Evolutionary conservation across 352 stramenopile genomes (phyloP).

Genomic region (Globisporangium nodosum): DNA sequence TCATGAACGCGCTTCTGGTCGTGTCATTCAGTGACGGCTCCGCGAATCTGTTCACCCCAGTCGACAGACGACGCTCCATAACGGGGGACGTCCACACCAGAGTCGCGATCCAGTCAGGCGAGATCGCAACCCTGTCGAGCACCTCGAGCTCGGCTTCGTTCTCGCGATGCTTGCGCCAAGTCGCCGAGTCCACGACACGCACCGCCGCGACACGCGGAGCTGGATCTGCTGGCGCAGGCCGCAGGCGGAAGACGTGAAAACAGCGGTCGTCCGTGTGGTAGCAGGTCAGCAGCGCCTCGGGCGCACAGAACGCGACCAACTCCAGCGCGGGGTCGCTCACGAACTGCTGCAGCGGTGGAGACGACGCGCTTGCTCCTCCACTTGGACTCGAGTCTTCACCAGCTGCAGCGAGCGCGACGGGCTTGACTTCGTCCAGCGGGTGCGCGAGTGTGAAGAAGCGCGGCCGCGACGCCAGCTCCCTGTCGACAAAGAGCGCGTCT

Average conservation of each 20-base stretch:
- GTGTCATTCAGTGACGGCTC: background rate
- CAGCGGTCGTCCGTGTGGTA: slow-evolving; percentile 41
- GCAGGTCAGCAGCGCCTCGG: slow-evolving; percentile 33
- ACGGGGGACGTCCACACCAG: slow-evolving; percentile 26
- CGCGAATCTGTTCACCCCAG: slow-evolving; percentile 3
- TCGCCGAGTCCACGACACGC: slow-evolving; percentile 31
- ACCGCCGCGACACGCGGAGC: slow-evolving; percentile 12
- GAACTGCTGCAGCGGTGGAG: slow-evolving; percentile 10
- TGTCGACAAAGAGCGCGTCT: slow-evolving; percentile 10
- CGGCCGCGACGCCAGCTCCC: slow-evolving; percentile 20
- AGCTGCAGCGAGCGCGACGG: slow-evolving; percentile 25
- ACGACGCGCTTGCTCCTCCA: background rate
- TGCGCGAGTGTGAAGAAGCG: slow-evolving; percentile 71
- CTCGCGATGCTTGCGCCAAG: slow-evolving; percentile 28
- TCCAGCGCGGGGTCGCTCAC: slow-evolving; percentile 51
- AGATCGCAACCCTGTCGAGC: slow-evolving; percentile 26
- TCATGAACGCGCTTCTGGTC: slow-evolving; percentile 31
- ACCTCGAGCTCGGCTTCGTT: slow-evolving; percentile 22
- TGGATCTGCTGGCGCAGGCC: slow-evolving; percentile 5
- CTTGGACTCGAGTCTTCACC: too few relatives aligned
- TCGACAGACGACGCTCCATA: slow-evolving; percentile 6
- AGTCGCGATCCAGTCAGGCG: slow-evolving; percentile 32
- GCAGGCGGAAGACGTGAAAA: slow-evolving; percentile 50
- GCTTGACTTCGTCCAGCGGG: slow-evolving; percentile 75
- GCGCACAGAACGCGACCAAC: slow-evolving; percentile 30